Percentiles rank a stretch among this genome's conserved stretches.
Evolutionary conservation across 2,329 filamentous ascomycete genomes (phyloP).

Genomic region (Sclerotinia nivalis): DNA sequence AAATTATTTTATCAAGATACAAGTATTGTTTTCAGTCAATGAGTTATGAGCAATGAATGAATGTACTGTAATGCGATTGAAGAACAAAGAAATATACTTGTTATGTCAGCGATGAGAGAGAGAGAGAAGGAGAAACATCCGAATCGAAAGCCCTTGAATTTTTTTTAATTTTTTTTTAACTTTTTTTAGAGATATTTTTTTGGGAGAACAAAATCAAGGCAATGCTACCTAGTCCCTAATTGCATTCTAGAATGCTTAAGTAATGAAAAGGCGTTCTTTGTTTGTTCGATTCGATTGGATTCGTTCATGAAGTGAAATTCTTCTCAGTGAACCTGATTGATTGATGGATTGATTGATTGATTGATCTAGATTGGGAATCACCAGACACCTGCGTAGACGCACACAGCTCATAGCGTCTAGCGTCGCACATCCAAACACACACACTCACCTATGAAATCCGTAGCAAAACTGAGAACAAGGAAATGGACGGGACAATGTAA

Average conservation of each 20-base stretch:
- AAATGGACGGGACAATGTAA: not conserved
- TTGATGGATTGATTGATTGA: too few species aligned
- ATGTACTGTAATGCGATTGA: not conserved
- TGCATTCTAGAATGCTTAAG: not conserved
- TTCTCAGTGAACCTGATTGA: not conserved
- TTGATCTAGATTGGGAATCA: not conserved
- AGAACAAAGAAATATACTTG: conserved; percentile 2
- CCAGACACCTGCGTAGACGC: not conserved
- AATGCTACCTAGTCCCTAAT: not conserved
- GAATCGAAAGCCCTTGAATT: not conserved
- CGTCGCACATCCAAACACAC: not conserved
- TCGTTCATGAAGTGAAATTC: not conserved
- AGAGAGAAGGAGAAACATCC: not conserved
- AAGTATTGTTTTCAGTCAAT: not conserved
- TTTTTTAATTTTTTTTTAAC: too few species aligned
- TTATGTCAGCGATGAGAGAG: not conserved
- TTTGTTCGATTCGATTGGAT: not conserved
- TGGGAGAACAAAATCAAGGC: not conserved
- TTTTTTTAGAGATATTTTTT: not conserved
- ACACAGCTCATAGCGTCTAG: not conserved
- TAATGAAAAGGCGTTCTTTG: not conserved
- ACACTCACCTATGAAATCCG: not conserved
- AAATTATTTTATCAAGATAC: not conserved
- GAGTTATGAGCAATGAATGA: not conserved
- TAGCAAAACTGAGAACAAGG: not conserved